Evolutionary conservation across 1,284 basidiomycete species (phyloP).

Genomic region (Rugosomyces carneus): DNA sequence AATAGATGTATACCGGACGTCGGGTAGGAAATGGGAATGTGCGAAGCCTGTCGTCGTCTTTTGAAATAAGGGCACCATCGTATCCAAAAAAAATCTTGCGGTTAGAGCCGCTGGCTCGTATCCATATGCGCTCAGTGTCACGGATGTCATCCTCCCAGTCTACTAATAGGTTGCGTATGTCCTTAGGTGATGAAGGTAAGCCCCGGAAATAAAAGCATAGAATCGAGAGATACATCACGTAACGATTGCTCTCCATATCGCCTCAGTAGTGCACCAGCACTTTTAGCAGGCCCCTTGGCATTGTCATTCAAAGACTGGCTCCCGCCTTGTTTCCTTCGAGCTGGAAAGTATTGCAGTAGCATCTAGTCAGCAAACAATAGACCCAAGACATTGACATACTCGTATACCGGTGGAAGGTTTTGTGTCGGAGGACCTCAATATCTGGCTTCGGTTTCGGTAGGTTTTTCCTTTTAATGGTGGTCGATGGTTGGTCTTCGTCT

Average conservation of each 20-base stretch:
- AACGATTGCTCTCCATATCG: conserved; percentile 94
- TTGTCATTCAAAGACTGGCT: conserved; percentile 92
- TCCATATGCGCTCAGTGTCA: conserved; percentile 81
- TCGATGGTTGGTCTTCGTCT: conserved; percentile 37
- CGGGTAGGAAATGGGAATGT: conserved; percentile 93
- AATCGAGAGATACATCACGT: conserved; percentile 59
- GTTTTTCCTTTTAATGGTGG: conserved; percentile 43
- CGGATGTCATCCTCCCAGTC: conserved; percentile 85
- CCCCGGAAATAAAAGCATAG: not conserved
- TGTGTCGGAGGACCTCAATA: conserved; percentile 81
- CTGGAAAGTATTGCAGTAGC: conserved; percentile 41
- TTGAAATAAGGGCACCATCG: conserved; percentile 46
- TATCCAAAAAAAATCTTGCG: conserved; percentile 86
- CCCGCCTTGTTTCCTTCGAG: conserved; percentile 96
- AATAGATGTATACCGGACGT: too few relatives aligned
- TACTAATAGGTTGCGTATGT: conserved; percentile 74
- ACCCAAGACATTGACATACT: conserved; percentile 46
- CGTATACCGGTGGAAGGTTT: conserved; percentile 98
- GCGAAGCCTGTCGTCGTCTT: conserved; percentile 73
- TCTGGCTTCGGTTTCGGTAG: conserved; percentile 57
- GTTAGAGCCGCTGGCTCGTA: conserved; percentile 82
- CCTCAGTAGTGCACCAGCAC: conserved; percentile 91
- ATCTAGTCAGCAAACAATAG: not conserved
- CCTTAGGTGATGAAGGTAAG: conserved; percentile 38
- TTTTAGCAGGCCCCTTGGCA: conserved; percentile 87